Conservation (phyloP, 2,329 filamentous ascomycete genomes). For the Calonectria pteridis region DNA sequence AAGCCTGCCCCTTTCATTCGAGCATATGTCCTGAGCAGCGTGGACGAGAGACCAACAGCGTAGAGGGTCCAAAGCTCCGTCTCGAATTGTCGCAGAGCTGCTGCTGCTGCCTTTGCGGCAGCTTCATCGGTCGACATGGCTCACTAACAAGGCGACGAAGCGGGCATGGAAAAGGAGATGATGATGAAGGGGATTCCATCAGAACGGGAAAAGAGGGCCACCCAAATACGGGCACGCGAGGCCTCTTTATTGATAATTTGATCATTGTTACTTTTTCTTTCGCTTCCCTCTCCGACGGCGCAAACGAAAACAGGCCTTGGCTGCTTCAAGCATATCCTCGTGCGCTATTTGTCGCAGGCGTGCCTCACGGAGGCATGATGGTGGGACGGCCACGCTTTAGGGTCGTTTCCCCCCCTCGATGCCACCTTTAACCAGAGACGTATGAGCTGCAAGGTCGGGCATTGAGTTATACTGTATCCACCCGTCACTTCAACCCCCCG, state of each 20-base stretch:
- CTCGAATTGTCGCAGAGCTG: constrained; percentile 24
- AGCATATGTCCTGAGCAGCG: constrained; percentile 47
- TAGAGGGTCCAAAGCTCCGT: constrained; percentile 47
- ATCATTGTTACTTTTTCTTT: neutral
- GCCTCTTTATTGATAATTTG: neutral
- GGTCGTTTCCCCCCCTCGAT: neutral
- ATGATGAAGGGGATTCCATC: neutral
- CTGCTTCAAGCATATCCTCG: neutral
- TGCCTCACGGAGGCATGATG: constrained; percentile 5
- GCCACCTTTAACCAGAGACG: neutral
- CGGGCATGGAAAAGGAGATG: neutral
- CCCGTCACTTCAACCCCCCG: neutral
- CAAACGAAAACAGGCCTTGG: neutral
- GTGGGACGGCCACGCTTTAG: neutral
- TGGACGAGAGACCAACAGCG: constrained; percentile 41
- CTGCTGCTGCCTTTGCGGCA: constrained; percentile 28
- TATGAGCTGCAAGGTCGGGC: neutral
- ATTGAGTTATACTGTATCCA: neutral
- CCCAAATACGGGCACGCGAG: neutral
- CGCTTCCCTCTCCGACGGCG: neutral
- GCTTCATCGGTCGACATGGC: constrained; percentile 13
- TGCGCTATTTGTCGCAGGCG: constrained; percentile 10
- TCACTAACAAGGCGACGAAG: neutral
- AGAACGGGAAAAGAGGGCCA: neutral
- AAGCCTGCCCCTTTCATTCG: constrained; percentile 41